Evolutionary conservation across 148 eudicot species (phyloP), one percentile per base, ranked within the genome.

Genomic region (Persicaria maculosa): DNA sequence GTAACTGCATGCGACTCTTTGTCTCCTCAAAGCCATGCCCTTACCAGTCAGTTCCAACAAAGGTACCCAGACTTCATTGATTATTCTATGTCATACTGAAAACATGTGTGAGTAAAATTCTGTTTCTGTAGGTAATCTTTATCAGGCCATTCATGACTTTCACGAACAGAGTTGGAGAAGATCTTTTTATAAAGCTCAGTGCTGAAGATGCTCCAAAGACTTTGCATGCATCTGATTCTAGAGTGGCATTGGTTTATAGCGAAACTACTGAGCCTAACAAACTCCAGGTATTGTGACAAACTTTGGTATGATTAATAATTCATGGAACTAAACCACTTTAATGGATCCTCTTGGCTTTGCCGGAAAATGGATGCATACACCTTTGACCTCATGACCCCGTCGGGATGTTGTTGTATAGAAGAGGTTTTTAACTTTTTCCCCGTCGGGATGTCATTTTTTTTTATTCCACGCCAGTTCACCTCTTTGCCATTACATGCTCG

Each of bases 161-260:
- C 83, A 95, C 97, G 50, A 95, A 95, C 81, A 90, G 99, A 88
- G 76, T 89, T 77, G 99, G 99, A 78, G 82, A 88, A 81, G 84
- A 87, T 77, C 67, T 95, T 72, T 77, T 55, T 44, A 22, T 95
- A 55, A 95, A 90, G 84, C 79, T 95, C 50, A 86, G 96, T 84
- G 79, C 83, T 79, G 85, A 88, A 81, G 97, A 92, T 85, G 89
- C 84, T 67, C 87, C 92, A 77, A 95, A 95, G 87, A 77, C 85
- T 68, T 80, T 95, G 76, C 84, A 64, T 69, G 88, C 88, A 71
- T 86, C 86, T 54, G 97, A 95, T 88, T 81, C 86, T 50, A 87
- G 99, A 78, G 90, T 86, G 79, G 86, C 92, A 77, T 95, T 90
- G 76, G 79, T 85, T n/a, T 85, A 79, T 80, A 87, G 83, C 57